Conservation (phyloP, 345 rosid species). For the Arabis hirsuta region DNA sequence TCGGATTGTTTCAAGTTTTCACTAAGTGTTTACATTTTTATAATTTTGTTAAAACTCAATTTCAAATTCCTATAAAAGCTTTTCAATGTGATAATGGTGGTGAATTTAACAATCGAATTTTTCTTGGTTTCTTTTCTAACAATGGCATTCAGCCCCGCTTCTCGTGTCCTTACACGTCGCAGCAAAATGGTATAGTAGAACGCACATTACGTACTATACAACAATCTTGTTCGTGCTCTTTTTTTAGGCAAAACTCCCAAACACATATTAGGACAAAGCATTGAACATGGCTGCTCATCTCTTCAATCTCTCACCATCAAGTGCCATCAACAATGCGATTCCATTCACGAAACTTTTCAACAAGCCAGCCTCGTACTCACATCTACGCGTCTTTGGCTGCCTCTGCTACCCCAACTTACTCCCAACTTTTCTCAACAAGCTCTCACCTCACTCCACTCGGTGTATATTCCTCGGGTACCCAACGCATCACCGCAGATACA, state of each 20-base stretch:
- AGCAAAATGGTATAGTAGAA: neutral
- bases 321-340: neutral
- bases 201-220: neutral
- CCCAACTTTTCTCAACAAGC: neutral
- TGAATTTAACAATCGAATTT: neutral
- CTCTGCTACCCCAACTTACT: neutral
- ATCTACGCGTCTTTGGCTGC: neutral
- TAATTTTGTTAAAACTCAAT: neutral
- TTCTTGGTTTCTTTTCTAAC: neutral
- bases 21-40: neutral
- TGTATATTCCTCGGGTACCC: neutral
- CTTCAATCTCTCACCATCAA: neutral
- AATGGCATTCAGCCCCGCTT: neutral
- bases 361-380: neutral
- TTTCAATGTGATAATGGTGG: conserved; percentile 11
- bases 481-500: neutral
- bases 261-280: neutral
- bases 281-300: neutral
- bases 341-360: neutral
- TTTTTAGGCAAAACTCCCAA: neutral
- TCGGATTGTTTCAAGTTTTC: too few species aligned
- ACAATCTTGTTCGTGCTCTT: neutral
- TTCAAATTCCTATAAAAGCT: neutral
- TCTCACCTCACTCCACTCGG: neutral
- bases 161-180: neutral